Conservation (phyloP, 495 filamentous ascomycete species). For the Amphirosellinia nigrospora region DNA sequence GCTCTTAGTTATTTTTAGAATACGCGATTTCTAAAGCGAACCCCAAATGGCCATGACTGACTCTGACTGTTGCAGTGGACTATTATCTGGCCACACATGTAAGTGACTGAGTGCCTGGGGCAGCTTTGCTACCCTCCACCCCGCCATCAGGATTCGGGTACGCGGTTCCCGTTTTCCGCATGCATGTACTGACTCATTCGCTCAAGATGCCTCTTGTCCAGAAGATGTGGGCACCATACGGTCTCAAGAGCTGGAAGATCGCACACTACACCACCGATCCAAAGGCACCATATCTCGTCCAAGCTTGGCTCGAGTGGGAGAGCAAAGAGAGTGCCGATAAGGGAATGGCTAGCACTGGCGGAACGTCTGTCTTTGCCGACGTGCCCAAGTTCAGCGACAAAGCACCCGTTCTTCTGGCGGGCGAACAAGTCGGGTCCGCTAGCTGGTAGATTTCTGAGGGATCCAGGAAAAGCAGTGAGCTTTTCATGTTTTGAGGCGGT, state of each 20-base stretch:
- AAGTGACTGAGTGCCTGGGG: neutral
- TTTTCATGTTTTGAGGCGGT: neutral
- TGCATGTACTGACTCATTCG: conserved; percentile 2
- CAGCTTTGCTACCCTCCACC: neutral
- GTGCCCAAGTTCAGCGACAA: conserved; percentile 33
- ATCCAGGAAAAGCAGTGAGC: too few relatives aligned
- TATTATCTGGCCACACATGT: conserved; percentile 34
- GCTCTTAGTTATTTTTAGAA: too few relatives aligned
- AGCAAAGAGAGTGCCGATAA: conserved; percentile 15
- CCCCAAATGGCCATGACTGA: too few relatives aligned
- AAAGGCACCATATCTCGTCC: conserved; percentile 23
- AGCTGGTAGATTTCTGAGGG: neutral
- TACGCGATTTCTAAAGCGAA: too few relatives aligned
- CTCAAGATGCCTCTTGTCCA: conserved; percentile 37
- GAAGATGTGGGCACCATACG: conserved; percentile 24
- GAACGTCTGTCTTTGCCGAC: conserved; percentile 28
- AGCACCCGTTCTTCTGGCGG: neutral
- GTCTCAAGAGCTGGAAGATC: conserved; percentile 38
- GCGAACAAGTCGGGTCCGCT: neutral
- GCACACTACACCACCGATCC: conserved; percentile 28
- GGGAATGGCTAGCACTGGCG: conserved; percentile 13
- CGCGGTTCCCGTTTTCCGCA: neutral
- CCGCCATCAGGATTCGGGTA: neutral
- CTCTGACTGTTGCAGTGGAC: too few relatives aligned
- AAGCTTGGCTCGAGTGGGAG: conserved; percentile 36